Evolutionary conservation across 2,329 filamentous ascomycete species (phyloP), one percentile per base, ranked within the genome.

Genomic region (Emmonsiellopsis sp.): DNA sequence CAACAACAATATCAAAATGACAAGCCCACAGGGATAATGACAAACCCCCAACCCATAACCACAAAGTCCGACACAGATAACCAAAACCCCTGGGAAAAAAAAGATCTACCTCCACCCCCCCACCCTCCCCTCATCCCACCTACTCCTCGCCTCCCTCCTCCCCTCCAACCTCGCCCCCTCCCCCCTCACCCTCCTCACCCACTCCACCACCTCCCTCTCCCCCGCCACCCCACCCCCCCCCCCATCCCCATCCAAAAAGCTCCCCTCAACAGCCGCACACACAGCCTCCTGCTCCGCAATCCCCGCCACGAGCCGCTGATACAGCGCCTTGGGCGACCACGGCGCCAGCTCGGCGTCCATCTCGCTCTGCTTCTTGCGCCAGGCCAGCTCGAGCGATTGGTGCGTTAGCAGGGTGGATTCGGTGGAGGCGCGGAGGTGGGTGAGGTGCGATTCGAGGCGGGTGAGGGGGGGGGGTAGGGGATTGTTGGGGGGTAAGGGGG

Each of bases 61-160:
- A 47, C 3, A n/a, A 34, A 32, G 1, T 6, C 11, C 21, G 21
- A 27, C 21, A 27, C 21, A 27, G 21, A 27, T 27, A 27, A 27
- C 48, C 42, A 46, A 46, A 10, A 52, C 39, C 17, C 10, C 13
- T 13, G 17, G 2, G 0, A 17, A 17, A 17, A 17, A 51, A 32
- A 42, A 8, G 14, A 42, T 33, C 47, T 74, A 92, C 64, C 92
- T 81, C 93, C 93, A 97, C 0, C 93, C 93, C 9, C 92, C 92
- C 36, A 97, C 92, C 60, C 92, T 79, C 27, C 92, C 90, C 71
- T 97, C 92, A 67, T 97, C 93, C 93, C 93, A 97, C 62, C 93
- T 80, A 63, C 90, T 87, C 70, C 91, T 95, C 60, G 88, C 81
- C 74, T 97, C 93, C 64, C 85, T 83, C 54, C 93, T 79, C 52